Base-by-base conservation (phyloP, 176 grass and related monocot genomes). In the Avena insularis region DNA sequence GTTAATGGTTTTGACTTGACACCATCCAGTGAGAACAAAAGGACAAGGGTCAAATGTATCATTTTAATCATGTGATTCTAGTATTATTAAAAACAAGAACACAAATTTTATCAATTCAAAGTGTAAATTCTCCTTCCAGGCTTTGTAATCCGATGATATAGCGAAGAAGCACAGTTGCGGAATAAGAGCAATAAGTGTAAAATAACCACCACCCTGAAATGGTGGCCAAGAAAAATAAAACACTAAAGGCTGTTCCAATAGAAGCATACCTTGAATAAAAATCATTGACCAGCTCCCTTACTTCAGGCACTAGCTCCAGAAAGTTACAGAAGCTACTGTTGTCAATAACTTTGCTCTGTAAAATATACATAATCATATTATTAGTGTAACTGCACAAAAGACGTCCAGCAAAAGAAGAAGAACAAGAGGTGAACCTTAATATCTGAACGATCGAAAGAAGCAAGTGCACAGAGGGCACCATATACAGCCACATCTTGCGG, bases 381-480 rank as follows among this genome's bases (percentile, higher is more conserved):
- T 62, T 7, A 84, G 69, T 62, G 81, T 21, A 69, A 16, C 27
- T 11, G 16, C 67, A 82, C n/a, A 40, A 51, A 55, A 78, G 2
- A 75, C 3, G 36, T 23, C 21, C 35, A 4, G 23, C 35, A 36
- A 78, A 16, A 67, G 29, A 71, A 40, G 6, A 80, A 84, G 13
- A 58, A 64, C 17, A 85, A 88, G 88, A 85, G 63, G 75, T 45
- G 38, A 86, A 96, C 97, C 97, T 99, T 99, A 36, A 99, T 85
- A n/a, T 99, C 97, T 61, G 94, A 94, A 45, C 97, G 92, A 80
- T 99, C 97, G 64, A 99, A 99, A 86, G 97, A 99, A 85, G 97
- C 97, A 83, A 99, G 92, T 11, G 94, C 94, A 82, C 97, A 99
- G 85, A 99, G 91, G 81, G 94, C 97, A 79, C 97, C 97, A 90